Evolutionary conservation across 805 yeast species (phyloP).

Genomic region (Candida palmyrensis): DNA sequence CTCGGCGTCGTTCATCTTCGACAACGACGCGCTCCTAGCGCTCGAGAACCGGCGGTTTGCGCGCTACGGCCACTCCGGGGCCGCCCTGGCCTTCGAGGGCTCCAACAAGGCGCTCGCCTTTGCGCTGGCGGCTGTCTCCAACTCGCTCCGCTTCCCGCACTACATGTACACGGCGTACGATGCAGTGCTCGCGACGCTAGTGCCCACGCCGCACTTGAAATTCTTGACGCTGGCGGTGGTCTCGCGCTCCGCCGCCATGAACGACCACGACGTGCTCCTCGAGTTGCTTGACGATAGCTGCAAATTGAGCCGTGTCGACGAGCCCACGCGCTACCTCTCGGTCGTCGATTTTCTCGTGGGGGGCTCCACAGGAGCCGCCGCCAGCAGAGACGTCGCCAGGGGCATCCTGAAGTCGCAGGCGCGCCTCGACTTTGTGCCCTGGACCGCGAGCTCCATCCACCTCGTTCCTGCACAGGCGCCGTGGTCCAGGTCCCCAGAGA

Average conservation of each 20-base stretch:
- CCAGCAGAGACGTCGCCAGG: constrained; percentile 67
- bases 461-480: too few species aligned
- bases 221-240: constrained; percentile 36
- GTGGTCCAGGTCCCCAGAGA: too few species aligned
- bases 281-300: constrained; percentile 76
- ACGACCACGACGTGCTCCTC: constrained; percentile 80
- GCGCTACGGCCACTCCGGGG: constrained; percentile 16
- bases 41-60: constrained; percentile 69
- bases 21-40: constrained; percentile 76
- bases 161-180: constrained; percentile 85
- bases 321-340: constrained; percentile 50
- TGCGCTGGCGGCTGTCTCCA: constrained; percentile 78
- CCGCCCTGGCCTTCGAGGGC: constrained; percentile 63
- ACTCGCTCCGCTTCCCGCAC: constrained; percentile 86
- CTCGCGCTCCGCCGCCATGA: constrained; percentile 57
- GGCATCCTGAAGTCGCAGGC: constrained; percentile 60
- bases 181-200: constrained; percentile 71
- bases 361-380: constrained; percentile 34
- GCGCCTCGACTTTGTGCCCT: constrained; percentile 73
- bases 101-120: constrained; percentile 83
- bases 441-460: constrained; percentile 78
- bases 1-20: constrained; percentile 85
- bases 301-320: constrained; percentile 55
- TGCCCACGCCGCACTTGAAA: constrained; percentile 78
- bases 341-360: constrained; percentile 66